These are phyloP conservation scores for Adenanthera pavonina DNA, from an alignment of 306 rosid genomes.

Conservation along the genomic window DNA sequence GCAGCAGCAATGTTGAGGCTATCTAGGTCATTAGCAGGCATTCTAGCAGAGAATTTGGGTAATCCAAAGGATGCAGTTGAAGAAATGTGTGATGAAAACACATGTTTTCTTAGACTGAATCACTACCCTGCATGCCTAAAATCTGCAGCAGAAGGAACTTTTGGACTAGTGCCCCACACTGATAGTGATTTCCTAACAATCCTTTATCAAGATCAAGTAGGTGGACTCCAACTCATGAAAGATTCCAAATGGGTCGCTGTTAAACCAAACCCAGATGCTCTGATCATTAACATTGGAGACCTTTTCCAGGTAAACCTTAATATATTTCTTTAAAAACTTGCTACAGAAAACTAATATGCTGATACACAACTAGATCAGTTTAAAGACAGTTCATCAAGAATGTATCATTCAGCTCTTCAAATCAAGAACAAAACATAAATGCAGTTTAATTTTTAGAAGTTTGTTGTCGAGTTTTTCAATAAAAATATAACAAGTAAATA, in stretches of 20 bases:
- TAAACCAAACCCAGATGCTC: conserved; percentile 83
- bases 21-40: conserved; percentile 66
- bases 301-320: conserved; percentile 74
- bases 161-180: conserved; percentile 89
- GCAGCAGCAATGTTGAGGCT: conserved; percentile 76
- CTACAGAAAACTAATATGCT: not conserved
- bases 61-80: conserved; percentile 53
- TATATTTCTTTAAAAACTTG: not conserved
- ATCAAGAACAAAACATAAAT: not conserved
- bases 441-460: not conserved
- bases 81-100: conserved; percentile 69
- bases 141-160: conserved; percentile 53
- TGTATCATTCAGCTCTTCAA: not conserved
- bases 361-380: not conserved
- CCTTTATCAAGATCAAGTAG: conserved; percentile 82
- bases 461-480: not conserved
- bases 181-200: conserved; percentile 93
- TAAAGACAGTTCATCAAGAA: not conserved
- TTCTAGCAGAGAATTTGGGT: conserved; percentile 72
- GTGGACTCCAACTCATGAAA: conserved; percentile 94
- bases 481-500: not conserved
- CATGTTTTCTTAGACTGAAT: conserved; percentile 85
- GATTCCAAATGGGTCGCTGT: conserved; percentile 89
- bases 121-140: conserved; percentile 79
- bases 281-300: conserved; percentile 88